Conservation (phyloP, 192 early-diverging fungal genomes). For the Coemansia sp. region DNA sequence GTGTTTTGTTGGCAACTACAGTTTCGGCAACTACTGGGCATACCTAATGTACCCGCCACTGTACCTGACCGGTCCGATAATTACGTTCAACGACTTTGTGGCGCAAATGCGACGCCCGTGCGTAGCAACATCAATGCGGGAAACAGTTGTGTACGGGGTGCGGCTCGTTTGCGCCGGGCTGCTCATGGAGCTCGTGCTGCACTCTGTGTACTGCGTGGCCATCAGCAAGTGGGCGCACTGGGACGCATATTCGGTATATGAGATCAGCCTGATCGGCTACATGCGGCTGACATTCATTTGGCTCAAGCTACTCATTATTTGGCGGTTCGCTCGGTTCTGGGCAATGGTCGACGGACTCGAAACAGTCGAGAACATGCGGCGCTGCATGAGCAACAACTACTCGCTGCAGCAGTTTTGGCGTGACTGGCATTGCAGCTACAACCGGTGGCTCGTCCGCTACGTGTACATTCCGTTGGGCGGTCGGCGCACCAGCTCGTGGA, state of each 20-base stretch:
- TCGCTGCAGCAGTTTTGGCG: conserved; percentile 92
- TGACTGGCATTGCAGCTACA: conserved; percentile 93
- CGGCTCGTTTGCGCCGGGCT: conserved; percentile 66
- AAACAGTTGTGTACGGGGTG: conserved; percentile 58
- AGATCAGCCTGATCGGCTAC: conserved; percentile 86
- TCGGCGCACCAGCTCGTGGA: conserved; percentile 62
- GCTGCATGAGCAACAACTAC: conserved; percentile 97
- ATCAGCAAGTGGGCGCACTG: conserved; percentile 86
- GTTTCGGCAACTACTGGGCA: conserved; percentile 71
- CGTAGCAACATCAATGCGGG: conserved; percentile 8
- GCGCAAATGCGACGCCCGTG: conserved; percentile 70
- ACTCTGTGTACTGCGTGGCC: conserved; percentile 85
- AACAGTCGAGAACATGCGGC: conserved; percentile 90
- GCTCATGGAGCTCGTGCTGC: conserved; percentile 87
- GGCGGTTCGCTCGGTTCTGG: conserved; percentile 98
- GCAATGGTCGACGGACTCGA: conserved; percentile 88
- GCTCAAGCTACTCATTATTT: conserved; percentile 94
- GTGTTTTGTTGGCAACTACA: conserved; percentile 67
- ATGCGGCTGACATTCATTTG: conserved; percentile 90
- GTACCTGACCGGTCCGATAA: conserved; percentile 92
- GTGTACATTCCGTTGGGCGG: conserved; percentile 94
- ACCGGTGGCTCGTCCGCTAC: conserved; percentile 84
- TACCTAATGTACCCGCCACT: conserved; percentile 89
- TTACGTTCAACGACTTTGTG: conserved; percentile 91
- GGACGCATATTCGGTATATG: conserved; percentile 72